A percentile compares a stretch with the other conserved stretches of the same genome.
phyloP scores from a whole-genome alignment of 2,329 filamentous ascomycete species.

The Cercospora sojina region DNA sequence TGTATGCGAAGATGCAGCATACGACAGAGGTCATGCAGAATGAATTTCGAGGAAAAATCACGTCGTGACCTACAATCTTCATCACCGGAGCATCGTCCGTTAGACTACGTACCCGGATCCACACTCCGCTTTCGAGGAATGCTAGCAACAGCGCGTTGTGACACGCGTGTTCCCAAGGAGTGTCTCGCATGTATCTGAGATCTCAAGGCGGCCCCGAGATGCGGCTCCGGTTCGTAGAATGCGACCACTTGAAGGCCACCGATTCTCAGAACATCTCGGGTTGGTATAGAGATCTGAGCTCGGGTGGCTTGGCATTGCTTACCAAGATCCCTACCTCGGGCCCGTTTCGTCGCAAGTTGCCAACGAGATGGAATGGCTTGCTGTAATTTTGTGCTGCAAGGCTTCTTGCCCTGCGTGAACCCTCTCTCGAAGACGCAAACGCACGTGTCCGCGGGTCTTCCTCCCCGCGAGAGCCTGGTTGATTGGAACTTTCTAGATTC shows the following conservation, averaged over 20 bases:
- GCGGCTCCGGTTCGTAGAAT: slow-evolving; percentile 12
- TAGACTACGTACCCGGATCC: slow-evolving; percentile 4
- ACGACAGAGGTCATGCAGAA: neutral
- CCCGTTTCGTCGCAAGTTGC: slow-evolving; percentile 9
- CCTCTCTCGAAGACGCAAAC: neutral
- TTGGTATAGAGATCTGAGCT: slow-evolving; percentile 17
- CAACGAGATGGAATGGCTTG: neutral
- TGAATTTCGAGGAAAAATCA: neutral
- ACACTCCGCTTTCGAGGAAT: slow-evolving; percentile 14
- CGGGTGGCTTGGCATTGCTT: slow-evolving; percentile 12
- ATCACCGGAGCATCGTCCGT: neutral
- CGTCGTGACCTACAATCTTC: slow-evolving; percentile 5
- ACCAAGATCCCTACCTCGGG: slow-evolving; percentile 10
- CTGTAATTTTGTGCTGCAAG: neutral
- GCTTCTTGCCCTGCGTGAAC: slow-evolving; percentile 13
- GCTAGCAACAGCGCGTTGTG: slow-evolving; percentile 4
- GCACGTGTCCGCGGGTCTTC: slow-evolving; percentile 7
- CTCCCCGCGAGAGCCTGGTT: slow-evolving; percentile 5
- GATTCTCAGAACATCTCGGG: slow-evolving; percentile 13
- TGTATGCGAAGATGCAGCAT: neutral
- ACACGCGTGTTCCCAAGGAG: slow-evolving; percentile 11
- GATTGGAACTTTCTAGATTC: slow-evolving; percentile 4
- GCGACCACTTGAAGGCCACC: slow-evolving; percentile 15
- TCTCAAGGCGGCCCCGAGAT: slow-evolving; percentile 16
- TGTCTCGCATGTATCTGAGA: slow-evolving; percentile 15